phyloP scores from a whole-genome alignment of 768 basidiomycete genomes.

The Cystofilobasidium ferigula region DNA sequence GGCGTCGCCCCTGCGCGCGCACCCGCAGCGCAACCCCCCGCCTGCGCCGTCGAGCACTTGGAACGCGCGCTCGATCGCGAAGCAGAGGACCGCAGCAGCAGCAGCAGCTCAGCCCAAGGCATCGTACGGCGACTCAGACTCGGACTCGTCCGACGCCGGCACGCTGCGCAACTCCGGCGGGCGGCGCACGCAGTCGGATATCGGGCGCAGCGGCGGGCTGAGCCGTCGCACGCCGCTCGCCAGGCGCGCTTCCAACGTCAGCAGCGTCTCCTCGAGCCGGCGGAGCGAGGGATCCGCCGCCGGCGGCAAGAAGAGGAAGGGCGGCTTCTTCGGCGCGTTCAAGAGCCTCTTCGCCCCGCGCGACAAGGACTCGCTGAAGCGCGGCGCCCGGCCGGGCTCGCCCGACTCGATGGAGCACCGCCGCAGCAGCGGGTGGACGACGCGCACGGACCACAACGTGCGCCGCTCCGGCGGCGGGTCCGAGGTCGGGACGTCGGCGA shows the following conservation, averaged over 20 bases:
- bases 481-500: not conserved
- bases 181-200: constrained; percentile 21
- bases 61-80: constrained; percentile 4
- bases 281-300: constrained; percentile 5
- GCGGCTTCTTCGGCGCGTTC: constrained; percentile 22
- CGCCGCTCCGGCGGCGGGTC: not conserved
- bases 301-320: constrained; percentile 18
- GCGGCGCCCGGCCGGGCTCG: not conserved
- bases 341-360: constrained; percentile 14
- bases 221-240: not conserved
- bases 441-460: constrained; percentile 22
- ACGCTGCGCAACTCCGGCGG: constrained; percentile 10
- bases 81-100: not conserved
- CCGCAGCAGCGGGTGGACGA: constrained; percentile 12
- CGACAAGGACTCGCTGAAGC: constrained; percentile 4
- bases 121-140: constrained; percentile 5
- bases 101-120: not conserved
- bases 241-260: constrained; percentile 2
- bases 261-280: constrained; percentile 4
- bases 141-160: constrained; percentile 22
- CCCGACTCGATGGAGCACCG: constrained; percentile 21
- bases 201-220: constrained; percentile 10
- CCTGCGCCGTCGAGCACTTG: constrained; percentile 20
- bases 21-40: constrained; percentile 11
- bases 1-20: not conserved